Conservation (phyloP, 2,329 filamentous ascomycete genomes). For the Sarocladium brachiariae region DNA sequence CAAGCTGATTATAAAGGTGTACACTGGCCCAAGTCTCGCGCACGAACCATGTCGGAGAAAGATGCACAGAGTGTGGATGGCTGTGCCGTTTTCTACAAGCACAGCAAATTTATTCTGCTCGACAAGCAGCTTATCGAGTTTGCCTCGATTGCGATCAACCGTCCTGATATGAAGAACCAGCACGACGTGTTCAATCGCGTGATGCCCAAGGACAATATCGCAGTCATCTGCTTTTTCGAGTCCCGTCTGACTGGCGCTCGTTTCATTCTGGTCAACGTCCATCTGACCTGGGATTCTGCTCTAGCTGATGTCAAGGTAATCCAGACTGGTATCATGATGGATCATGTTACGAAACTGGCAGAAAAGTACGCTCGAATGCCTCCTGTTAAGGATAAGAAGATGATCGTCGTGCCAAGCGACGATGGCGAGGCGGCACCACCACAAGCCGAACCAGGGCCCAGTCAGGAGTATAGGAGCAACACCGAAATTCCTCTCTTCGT, state of each 20-base stretch:
- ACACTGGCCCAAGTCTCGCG: slow-evolving; percentile 84
- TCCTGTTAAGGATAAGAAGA: slow-evolving; percentile 73
- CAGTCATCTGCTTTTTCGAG: slow-evolving; percentile 85
- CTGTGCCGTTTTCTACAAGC: slow-evolving; percentile 95
- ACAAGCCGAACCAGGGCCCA: slow-evolving; percentile 64
- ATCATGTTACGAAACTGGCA: slow-evolving; percentile 77
- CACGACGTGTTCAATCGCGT: slow-evolving; percentile 98
- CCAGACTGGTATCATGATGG: slow-evolving; percentile 92
- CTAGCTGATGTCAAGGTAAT: slow-evolving; percentile 94
- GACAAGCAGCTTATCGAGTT: slow-evolving; percentile 96
- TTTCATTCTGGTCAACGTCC: slow-evolving; percentile 87
- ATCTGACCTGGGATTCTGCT: slow-evolving; percentile 89
- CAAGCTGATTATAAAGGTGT: slow-evolving; percentile 89
- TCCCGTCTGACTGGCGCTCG: slow-evolving; percentile 85
- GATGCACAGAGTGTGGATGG: slow-evolving; percentile 89
- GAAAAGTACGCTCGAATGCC: slow-evolving; percentile 79
- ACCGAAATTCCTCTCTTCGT: slow-evolving; percentile 86
- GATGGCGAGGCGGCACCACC: slow-evolving; percentile 41
- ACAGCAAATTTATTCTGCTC: slow-evolving; percentile 85
- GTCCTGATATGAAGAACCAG: slow-evolving; percentile 94
- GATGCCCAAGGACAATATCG: slow-evolving; percentile 98
- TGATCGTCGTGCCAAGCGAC: slow-evolving; percentile 38
- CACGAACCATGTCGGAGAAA: slow-evolving; percentile 85
- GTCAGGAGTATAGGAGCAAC: slow-evolving; percentile 77
- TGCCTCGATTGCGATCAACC: slow-evolving; percentile 82